phyloP scores from a whole-genome alignment of 192 early-diverging fungal species.

The Jimgerdemannia flammicorona region DNA sequence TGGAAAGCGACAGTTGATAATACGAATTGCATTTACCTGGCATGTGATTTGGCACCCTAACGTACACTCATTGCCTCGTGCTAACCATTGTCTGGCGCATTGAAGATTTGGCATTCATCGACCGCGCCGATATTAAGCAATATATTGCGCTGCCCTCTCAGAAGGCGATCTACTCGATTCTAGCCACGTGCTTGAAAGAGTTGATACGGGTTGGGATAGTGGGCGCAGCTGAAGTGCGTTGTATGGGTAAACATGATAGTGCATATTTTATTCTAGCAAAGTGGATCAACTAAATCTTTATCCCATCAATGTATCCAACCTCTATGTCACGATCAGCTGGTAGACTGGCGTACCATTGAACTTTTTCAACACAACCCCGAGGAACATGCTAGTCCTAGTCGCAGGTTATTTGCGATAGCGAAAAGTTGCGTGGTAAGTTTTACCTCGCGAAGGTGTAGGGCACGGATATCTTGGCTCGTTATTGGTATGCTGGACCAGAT shows the following conservation, averaged over 20 bases:
- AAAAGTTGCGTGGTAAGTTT: constrained; percentile 2
- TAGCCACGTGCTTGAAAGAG: constrained; percentile 48
- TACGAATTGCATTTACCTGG: too few relatives aligned
- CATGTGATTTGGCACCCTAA: too few relatives aligned
- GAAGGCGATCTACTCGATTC: constrained; percentile 52
- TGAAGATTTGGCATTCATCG: constrained; percentile 54
- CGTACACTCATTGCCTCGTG: too few relatives aligned
- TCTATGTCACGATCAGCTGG: constrained; percentile 18
- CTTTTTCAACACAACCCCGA: constrained; percentile 5
- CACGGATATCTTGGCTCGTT: background rate
- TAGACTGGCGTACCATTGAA: constrained; percentile 42
- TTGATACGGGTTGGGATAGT: constrained; percentile 39
- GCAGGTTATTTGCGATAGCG: constrained; percentile 31
- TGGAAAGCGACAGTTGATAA: constrained; percentile 8
- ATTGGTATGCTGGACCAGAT: too few relatives aligned
- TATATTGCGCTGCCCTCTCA: constrained; percentile 49
- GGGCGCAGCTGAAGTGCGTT: too few relatives aligned
- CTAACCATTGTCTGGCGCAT: too few relatives aligned
- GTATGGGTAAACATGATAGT: background rate
- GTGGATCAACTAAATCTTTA: too few relatives aligned
- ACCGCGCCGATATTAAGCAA: constrained; percentile 66
- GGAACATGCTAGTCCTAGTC: constrained; percentile 16
- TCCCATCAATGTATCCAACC: too few relatives aligned
- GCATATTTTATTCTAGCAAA: too few relatives aligned
- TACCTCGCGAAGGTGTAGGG: background rate